phyloP scores from a whole-genome alignment of 441 rosid species.

The Syzygium malaccense region DNA sequence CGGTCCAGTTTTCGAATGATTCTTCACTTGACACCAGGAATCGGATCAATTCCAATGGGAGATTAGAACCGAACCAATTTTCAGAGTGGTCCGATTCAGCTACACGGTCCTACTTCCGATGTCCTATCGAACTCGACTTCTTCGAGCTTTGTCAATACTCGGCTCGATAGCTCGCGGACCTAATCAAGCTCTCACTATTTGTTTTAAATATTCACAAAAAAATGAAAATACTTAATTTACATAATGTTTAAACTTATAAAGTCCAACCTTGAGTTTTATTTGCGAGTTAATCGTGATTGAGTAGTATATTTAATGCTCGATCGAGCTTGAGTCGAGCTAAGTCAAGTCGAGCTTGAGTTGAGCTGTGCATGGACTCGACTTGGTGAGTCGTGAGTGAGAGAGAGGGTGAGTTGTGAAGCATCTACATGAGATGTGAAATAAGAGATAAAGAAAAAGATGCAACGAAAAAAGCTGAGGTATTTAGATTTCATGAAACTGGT shows the following conservation, averaged over 20 bases:
- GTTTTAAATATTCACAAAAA: neutral
- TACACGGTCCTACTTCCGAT: neutral
- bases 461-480: neutral
- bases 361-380: neutral
- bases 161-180: neutral
- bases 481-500: neutral
- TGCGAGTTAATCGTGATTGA: neutral
- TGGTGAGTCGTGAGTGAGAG: neutral
- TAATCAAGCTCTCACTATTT: neutral
- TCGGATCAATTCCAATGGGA: too few relatives aligned
- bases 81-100: neutral
- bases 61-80: neutral
- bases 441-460: too few relatives aligned
- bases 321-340: neutral
- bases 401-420: neutral
- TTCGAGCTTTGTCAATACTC: neutral
- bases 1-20: rapidly evolving
- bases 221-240: neutral
- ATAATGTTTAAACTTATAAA: neutral
- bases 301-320: neutral
- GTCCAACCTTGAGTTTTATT: neutral
- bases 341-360: neutral
- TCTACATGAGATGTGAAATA: too few relatives aligned
- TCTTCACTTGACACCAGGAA: too few relatives aligned
- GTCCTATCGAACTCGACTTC: too few relatives aligned